Conservation (phyloP, 768 basidiomycete species). For the Rubroboletus pulcherrimus region DNA sequence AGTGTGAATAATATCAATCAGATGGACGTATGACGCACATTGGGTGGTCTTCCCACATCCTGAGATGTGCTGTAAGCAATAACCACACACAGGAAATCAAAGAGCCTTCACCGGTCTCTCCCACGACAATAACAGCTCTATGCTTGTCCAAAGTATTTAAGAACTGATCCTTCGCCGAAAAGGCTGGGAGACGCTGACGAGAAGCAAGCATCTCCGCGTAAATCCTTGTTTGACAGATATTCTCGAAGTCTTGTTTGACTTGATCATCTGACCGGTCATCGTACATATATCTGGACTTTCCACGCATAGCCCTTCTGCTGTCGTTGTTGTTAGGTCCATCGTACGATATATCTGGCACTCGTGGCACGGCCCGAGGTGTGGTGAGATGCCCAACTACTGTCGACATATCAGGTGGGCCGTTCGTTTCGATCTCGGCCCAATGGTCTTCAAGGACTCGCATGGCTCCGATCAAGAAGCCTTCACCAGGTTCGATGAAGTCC, state of each 20-base stretch:
- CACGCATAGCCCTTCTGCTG: neutral
- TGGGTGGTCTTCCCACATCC: constrained; percentile 94
- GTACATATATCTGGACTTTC: constrained; percentile 1
- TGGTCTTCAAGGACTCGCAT: constrained; percentile 69
- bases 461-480: constrained; percentile 68
- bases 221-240: constrained; percentile 38
- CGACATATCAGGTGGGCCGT: constrained; percentile 75
- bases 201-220: constrained; percentile 55
- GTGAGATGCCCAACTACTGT: constrained; percentile 47
- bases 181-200: constrained; percentile 73
- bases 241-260: constrained; percentile 53
- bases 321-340: neutral
- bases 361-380: constrained; percentile 10
- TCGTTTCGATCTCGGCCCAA: constrained; percentile 62
- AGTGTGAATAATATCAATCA: neutral
- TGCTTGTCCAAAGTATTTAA: constrained; percentile 51
- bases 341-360: constrained; percentile 13
- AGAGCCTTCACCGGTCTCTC: constrained; percentile 68
- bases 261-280: constrained; percentile 46
- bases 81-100: neutral
- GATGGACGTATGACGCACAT: constrained; percentile 36
- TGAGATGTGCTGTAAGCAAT: constrained; percentile 19
- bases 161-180: constrained; percentile 60
- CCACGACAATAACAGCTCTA: constrained; percentile 79
- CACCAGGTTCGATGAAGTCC: constrained; percentile 58